Percentiles rank a stretch among this genome's conserved stretches.
Conservation (phyloP, 169 alveolate genomes). For the Ichthyophthirius multifiliis region DNA sequence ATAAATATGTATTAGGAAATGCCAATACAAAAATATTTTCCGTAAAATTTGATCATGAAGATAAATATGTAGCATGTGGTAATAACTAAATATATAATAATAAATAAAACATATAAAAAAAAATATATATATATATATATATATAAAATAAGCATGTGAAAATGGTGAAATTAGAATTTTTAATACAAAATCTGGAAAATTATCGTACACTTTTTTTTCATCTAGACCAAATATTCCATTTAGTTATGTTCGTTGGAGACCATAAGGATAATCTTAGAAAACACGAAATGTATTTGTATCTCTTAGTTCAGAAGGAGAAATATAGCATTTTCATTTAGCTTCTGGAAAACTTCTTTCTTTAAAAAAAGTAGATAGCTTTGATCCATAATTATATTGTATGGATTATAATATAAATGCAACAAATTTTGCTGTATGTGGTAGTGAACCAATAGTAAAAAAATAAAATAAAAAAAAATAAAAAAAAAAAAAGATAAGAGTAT, state of each 20-base stretch:
- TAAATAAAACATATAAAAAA: background rate
- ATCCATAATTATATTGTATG: slow-evolving; percentile 66
- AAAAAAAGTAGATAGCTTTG: slow-evolving; percentile 16
- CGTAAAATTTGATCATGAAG: slow-evolving; percentile 28
- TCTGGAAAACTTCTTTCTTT: slow-evolving; percentile 26
- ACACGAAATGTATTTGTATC: slow-evolving; percentile 41
- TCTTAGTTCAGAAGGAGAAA: slow-evolving; percentile 32
- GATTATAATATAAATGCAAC: slow-evolving; percentile 79
- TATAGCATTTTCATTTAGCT: slow-evolving; percentile 39
- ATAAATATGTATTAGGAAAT: slow-evolving; percentile 18
- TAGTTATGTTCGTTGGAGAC: slow-evolving; percentile 42
- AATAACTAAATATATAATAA: background rate
- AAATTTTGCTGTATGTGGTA: slow-evolving; percentile 75
- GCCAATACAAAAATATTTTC: slow-evolving; percentile 29
- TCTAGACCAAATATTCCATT: slow-evolving; percentile 6
- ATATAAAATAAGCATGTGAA: slow-evolving; percentile 22
- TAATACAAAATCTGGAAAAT: slow-evolving; percentile 8
- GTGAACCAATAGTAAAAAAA: slow-evolving; percentile 60
- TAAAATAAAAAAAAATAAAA: background rate
- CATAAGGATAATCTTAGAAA: slow-evolving; percentile 22
- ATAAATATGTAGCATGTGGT: slow-evolving; percentile 39
- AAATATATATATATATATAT: background rate
- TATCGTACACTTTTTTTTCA: slow-evolving; percentile 1
- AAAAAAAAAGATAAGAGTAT: slow-evolving; percentile 39
- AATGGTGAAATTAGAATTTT: slow-evolving; percentile 32